These are phyloP conservation scores for Russula virescens DNA, from an alignment of 768 basidiomycete genomes.

Conservation along the genomic window DNA sequence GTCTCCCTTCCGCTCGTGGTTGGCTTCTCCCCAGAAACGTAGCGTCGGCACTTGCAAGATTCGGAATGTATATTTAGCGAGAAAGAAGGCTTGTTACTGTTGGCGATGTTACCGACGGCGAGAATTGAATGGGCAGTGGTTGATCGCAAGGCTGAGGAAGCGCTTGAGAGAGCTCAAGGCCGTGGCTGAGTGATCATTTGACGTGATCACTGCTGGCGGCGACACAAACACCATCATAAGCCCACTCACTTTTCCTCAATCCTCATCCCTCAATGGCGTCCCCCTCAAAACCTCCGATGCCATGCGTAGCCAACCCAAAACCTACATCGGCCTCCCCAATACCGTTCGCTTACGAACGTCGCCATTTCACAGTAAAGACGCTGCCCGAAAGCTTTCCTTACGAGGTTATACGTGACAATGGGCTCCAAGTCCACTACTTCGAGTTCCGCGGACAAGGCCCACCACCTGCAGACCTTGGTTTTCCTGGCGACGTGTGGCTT, in stretches of 20 bases:
- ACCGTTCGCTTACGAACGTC: constrained; percentile 22
- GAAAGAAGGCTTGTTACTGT: background rate
- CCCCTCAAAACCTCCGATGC: constrained; percentile 21
- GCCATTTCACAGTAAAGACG: constrained; percentile 25
- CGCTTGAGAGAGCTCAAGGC: background rate
- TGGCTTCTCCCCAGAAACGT: background rate
- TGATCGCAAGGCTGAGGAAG: background rate
- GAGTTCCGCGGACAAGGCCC: constrained; percentile 29
- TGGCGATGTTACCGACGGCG: background rate
- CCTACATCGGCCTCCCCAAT: constrained; percentile 21
- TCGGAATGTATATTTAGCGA: background rate
- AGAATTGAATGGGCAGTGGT: background rate
- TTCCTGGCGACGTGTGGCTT: constrained; percentile 28
- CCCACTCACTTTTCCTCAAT: background rate
- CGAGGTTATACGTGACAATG: constrained; percentile 24
- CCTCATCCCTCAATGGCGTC: constrained; percentile 13
- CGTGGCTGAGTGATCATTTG: constrained; percentile 12
- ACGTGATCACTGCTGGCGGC: constrained; percentile 7
- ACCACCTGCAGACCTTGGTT: constrained; percentile 27
- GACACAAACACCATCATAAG: background rate
- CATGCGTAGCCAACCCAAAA: constrained; percentile 23
- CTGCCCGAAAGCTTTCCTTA: constrained; percentile 24
- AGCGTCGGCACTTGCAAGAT: background rate
- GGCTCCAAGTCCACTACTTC: constrained; percentile 27
- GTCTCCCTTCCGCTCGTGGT: background rate